These are phyloP conservation scores for Penicillium ochrochloron DNA, from an alignment of 495 filamentous ascomycete genomes.

Conservation along the genomic window DNA sequence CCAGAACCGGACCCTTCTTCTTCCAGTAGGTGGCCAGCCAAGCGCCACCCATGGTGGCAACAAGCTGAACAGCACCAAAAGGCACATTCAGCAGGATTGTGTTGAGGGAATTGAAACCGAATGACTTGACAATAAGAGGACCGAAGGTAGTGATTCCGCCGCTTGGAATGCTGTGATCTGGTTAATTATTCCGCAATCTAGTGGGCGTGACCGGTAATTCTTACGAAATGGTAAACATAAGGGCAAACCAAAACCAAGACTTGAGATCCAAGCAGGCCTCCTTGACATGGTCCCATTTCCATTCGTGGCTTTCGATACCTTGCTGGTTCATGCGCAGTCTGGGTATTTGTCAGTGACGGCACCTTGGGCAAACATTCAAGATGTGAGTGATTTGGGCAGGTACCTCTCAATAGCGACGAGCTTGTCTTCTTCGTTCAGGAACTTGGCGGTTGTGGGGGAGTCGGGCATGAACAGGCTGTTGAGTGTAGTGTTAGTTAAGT, in stretches of 20 bases:
- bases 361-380: background rate
- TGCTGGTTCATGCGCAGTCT: conserved; percentile 68
- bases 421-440: conserved; percentile 62
- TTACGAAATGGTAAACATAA: conserved; percentile 58
- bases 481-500: conserved; percentile 6
- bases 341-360: conserved; percentile 4
- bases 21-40: conserved; percentile 56
- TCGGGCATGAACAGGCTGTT: conserved; percentile 58
- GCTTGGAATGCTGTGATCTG: conserved; percentile 56
- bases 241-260: conserved; percentile 68
- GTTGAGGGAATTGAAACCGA: conserved; percentile 62
- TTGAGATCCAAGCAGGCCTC: conserved; percentile 67
- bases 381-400: background rate
- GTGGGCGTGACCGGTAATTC: conserved; percentile 10
- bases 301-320: conserved; percentile 59
- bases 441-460: conserved; percentile 63
- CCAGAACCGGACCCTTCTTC: conserved; percentile 61
- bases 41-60: conserved; percentile 62
- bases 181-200: conserved; percentile 23
- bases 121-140: conserved; percentile 64
- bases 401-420: conserved; percentile 62
- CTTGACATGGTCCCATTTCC: conserved; percentile 66
- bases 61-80: conserved; percentile 63
- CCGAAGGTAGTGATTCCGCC: conserved; percentile 68
- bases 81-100: conserved; percentile 71